Evolutionary conservation across 441 rosid genomes (phyloP).

Genomic region (Erysimum pusillum): DNA sequence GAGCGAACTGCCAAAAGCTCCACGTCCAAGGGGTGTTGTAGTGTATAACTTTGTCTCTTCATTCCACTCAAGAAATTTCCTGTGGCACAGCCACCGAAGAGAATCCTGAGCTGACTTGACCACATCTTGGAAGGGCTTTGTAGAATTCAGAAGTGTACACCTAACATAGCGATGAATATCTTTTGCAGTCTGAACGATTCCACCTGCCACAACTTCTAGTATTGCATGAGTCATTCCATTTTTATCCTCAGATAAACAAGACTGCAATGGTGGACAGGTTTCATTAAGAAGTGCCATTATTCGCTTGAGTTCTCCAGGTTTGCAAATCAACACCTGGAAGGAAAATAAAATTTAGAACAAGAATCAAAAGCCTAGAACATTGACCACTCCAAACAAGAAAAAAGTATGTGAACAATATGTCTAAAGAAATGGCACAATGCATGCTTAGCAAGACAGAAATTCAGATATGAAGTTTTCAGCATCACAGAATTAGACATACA

Average conservation of each 20-base stretch:
- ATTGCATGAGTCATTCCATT: slow-evolving; percentile 99
- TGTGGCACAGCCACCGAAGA: slow-evolving; percentile 95
- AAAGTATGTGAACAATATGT: slow-evolving; percentile 18
- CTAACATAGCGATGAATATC: slow-evolving; percentile 96
- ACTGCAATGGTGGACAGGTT: slow-evolving; percentile 89
- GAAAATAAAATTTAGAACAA: slow-evolving; percentile 11
- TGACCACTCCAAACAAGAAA: slow-evolving; percentile 18
- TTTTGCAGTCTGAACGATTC: slow-evolving; percentile 94
- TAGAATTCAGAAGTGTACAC: slow-evolving; percentile 98
- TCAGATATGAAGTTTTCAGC: background rate
- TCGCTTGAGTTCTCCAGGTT: slow-evolving; percentile 85
- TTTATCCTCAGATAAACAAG: slow-evolving; percentile 98
- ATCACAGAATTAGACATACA: slow-evolving; percentile 58
- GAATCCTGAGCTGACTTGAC: slow-evolving; percentile 99
- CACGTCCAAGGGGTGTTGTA: slow-evolving; percentile 97
- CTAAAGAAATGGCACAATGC: slow-evolving; percentile 1
- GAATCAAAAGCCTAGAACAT: slow-evolving; percentile 28
- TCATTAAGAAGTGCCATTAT: slow-evolving; percentile 83
- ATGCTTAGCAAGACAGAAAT: slow-evolving; percentile 2
- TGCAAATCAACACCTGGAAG: slow-evolving; percentile 89
- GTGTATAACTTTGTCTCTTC: slow-evolving; percentile 90
- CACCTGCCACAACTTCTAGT: slow-evolving; percentile 99
- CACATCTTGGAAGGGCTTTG: slow-evolving; percentile 91
- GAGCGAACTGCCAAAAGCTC: slow-evolving; percentile 98
- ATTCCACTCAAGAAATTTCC: slow-evolving; percentile 95